Conservation (phyloP, 2,329 filamentous ascomycete genomes). For the Pseudogymnoascus sp. region DNA sequence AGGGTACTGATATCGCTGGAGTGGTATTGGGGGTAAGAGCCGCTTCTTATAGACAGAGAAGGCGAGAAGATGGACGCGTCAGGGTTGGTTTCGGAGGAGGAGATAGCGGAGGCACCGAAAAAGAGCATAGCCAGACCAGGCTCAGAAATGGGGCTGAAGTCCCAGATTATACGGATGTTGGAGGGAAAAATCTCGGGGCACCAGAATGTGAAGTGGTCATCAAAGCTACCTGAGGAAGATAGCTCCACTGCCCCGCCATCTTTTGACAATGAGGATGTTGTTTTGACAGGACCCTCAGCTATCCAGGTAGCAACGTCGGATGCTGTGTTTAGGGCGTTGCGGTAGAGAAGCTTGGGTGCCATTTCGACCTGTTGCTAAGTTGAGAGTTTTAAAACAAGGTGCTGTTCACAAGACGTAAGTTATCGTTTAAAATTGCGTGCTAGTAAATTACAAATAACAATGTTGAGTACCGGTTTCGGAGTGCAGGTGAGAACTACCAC, state of each 20-base stretch:
- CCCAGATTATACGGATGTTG: slow-evolving; percentile 28
- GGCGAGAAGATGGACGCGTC: slow-evolving; percentile 25
- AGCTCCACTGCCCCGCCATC: slow-evolving; percentile 25
- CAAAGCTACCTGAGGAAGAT: slow-evolving; percentile 19
- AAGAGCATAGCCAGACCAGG: slow-evolving; percentile 31
- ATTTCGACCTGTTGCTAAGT: not conserved
- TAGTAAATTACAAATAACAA: not conserved
- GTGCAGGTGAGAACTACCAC: not conserved
- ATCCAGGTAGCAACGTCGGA: slow-evolving; percentile 25
- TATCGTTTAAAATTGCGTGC: not conserved
- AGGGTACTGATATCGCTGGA: slow-evolving; percentile 20
- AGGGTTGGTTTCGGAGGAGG: slow-evolving; percentile 14
- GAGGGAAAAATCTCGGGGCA: slow-evolving; percentile 28
- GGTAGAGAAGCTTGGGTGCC: slow-evolving; percentile 25
- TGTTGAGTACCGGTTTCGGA: not conserved
- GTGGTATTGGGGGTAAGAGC: slow-evolving; percentile 13
- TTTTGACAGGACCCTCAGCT: slow-evolving; percentile 26
- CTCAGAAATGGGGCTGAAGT: slow-evolving; percentile 27
- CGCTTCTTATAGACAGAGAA: slow-evolving; percentile 22
- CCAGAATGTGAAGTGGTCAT: slow-evolving; percentile 30
- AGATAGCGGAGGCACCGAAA: slow-evolving; percentile 26
- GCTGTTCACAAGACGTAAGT: not conserved
- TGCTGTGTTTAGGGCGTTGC: slow-evolving; percentile 27
- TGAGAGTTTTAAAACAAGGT: not conserved
- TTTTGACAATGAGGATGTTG: slow-evolving; percentile 16